Base-by-base conservation (phyloP, 495 filamentous ascomycete genomes). In the Pyronema domesticum region DNA sequence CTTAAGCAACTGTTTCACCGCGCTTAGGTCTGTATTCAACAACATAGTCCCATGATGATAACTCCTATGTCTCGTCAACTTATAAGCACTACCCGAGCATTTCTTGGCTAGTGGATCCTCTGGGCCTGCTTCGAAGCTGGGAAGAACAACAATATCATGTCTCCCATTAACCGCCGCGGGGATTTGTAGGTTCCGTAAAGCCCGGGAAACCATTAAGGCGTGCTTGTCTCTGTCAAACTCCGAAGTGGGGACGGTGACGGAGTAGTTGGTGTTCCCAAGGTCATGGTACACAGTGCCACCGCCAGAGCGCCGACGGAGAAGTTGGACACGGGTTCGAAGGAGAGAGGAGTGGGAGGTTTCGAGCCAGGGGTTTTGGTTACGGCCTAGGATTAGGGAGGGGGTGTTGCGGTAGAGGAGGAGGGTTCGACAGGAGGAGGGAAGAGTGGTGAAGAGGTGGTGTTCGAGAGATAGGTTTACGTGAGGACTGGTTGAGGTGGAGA, bases 321-420 rank as follows among this genome's bases (percentile, higher is more conserved):
- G 65, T 34, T 82, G 70, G n/a, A 55, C 59, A 30, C 57, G 61
- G 14, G 34, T 17, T 8, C 23, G n/a, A 34, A 69, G 65, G 1
- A 87, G 68, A 7, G 74, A 70, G 15, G 70, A 69, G 7, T 94
- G 74, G 67, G 94, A 86, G 46, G 83, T 80, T 67, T 98, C 91
- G 7, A 85, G 72, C 89, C 89, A 98, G 39, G 91, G 91, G 65
- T 98, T 98, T 65, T 98, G 91, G 67, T 98, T 98, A 46, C 89
- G 82, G 11, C 91, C 91, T 55, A 98, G 80, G 58, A 98, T 78
- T 48, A 98, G 74, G 67, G 83, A 82, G 7, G 89, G 87, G 10
- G 73, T 69, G 68, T 98, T 96, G 55, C 77, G 72, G 69, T 96
- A 98, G 14, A 96, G 73, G 56, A 95, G 88, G 0, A 95, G 75